Conservation (phyloP, 225 moss, liverwort and hornwort species). For the Polytrichum commune region DNA sequence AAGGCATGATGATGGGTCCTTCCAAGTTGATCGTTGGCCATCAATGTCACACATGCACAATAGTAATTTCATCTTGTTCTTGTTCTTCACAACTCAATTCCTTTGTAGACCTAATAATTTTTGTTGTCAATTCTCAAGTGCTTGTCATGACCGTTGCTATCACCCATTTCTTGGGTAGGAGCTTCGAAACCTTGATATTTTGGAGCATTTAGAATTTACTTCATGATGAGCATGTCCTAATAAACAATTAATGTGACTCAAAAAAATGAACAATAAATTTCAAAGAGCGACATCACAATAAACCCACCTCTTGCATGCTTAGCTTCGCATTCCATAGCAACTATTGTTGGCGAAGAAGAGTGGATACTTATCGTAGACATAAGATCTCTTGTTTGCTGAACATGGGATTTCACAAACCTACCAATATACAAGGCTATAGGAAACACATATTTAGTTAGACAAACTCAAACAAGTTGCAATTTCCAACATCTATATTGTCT, state of each 20-base stretch:
- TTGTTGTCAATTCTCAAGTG: neutral
- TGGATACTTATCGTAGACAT: constrained; percentile 76
- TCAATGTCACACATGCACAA: neutral
- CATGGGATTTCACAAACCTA: constrained; percentile 87
- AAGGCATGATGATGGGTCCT: constrained; percentile 6
- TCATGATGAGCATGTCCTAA: too few relatives aligned
- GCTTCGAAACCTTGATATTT: too few relatives aligned
- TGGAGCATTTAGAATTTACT: too few relatives aligned
- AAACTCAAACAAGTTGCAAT: constrained; percentile 4
- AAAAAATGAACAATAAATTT: neutral
- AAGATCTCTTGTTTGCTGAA: constrained; percentile 76
- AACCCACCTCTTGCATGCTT: constrained; percentile 74
- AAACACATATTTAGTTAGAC: constrained; percentile 5
- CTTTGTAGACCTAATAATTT: neutral
- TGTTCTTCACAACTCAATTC: neutral
- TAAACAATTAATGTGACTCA: too few relatives aligned
- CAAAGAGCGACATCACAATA: neutral
- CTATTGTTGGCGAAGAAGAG: constrained; percentile 89
- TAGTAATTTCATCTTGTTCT: neutral
- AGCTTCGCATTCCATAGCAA: constrained; percentile 76
- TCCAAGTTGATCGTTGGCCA: neutral
- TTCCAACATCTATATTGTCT: neutral
- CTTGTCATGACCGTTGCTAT: too few relatives aligned
- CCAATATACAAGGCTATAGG: constrained; percentile 83
- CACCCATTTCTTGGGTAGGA: too few relatives aligned